These are phyloP conservation scores for Cajanus cajan DNA, from an alignment of 306 rosid species.

Conservation along the genomic window DNA sequence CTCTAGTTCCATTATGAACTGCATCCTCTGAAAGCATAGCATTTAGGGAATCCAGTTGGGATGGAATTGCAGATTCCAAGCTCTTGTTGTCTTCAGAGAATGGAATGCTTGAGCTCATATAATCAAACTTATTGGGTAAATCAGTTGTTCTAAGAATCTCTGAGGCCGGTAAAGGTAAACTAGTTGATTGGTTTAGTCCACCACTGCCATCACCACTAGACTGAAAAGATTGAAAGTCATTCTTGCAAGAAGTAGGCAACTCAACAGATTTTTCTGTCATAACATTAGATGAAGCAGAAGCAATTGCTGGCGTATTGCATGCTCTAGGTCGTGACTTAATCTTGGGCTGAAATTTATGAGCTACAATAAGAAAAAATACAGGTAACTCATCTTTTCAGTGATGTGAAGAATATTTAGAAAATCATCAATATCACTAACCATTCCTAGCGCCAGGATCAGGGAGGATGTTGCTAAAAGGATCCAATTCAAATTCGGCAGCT, in stretches of 20 bases:
- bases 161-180: conserved; percentile 27
- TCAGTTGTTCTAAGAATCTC: conserved; percentile 22
- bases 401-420: conserved; percentile 2
- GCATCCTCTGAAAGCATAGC: conserved; percentile 35
- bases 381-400: conserved; percentile 15
- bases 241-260: conserved; percentile 31
- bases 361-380: conserved; percentile 33
- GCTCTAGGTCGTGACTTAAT: conserved; percentile 52
- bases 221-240: conserved; percentile 32
- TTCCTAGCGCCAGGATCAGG: conserved; percentile 40
- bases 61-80: conserved; percentile 34
- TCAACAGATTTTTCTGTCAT: conserved; percentile 12
- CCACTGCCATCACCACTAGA: conserved; percentile 25
- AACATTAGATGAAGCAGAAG: conserved; percentile 35
- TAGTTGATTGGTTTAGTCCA: conserved; percentile 13
- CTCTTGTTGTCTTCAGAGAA: conserved; percentile 28
- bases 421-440: conserved; percentile 40
- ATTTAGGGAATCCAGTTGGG: conserved; percentile 32
- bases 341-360: conserved; percentile 60
- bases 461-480: conserved; percentile 47
- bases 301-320: conserved; percentile 21
- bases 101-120: conserved; percentile 29
- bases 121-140: conserved; percentile 20
- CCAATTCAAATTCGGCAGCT: conserved; percentile 39
- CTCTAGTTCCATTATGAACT: conserved; percentile 38